Evolutionary conservation across 2,329 filamentous ascomycete genomes (phyloP), one percentile per base, ranked within the genome.

Genomic region (Chrysosporium queenslandicum): DNA sequence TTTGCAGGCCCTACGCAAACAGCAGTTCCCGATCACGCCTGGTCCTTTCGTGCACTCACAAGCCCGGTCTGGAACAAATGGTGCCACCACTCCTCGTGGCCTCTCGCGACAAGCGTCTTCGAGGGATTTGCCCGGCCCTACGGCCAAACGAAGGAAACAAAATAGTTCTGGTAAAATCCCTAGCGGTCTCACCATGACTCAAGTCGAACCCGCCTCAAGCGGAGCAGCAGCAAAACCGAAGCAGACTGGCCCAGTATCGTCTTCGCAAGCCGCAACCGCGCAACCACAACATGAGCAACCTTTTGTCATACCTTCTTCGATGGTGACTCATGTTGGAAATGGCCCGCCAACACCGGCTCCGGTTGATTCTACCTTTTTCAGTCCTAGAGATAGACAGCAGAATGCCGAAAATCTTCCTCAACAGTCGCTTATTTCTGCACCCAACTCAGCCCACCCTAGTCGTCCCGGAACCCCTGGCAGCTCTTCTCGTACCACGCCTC

Each of bases 131-230:
- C 71, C 76, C 29, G 85, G 81, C 0, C 85, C 85, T 1, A 75
- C 76, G 30, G 77, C 80, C 40, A 95, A 94, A 74, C 89, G 89
- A 70, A 79, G 89, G 57, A 95, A 94, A 67, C 82, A 84, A 4
- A 89, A 83, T 64, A 77, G 77, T 37, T 78, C 80, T 14, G 69
- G 74, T 30, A 87, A 87, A 65, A 72, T 94, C 12, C 86, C 87
- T 0, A 81, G 78, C 16, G 82, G 80, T 14, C 69, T 94, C 6
- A 29, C 49, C 1, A 94, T 95, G 89, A 94, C 89, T 1, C 81
- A 81, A 52, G 74, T 92, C 32, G 86, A 92, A 59, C 82, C 80
- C 1, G 72, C 66, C 52, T 71, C 41, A 20, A 37, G 40, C 16
- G 71, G 36, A 37, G 53, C 47, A 58, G 16, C 63, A 65, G 61